Percentiles rank a stretch among this genome's conserved stretches.
Evolutionary conservation across 176 grass and related monocot genomes (phyloP).

Genomic region (Microstegium vimineum): DNA sequence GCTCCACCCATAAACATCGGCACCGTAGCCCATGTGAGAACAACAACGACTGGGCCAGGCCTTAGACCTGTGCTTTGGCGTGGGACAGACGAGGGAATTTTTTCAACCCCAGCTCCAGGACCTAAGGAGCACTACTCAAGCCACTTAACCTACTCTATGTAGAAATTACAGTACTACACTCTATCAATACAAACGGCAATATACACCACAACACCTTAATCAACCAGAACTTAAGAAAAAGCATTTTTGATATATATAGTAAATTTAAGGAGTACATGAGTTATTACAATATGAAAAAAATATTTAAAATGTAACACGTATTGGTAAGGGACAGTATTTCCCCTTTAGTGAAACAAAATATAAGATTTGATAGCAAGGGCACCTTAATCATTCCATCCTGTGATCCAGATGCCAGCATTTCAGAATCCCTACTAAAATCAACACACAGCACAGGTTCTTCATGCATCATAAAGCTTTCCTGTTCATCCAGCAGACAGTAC

Average conservation of each 20-base stretch:
- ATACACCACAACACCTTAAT: background rate
- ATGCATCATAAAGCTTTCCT: slow-evolving; percentile 99
- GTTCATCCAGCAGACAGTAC: slow-evolving; percentile 17
- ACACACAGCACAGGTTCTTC: slow-evolving; percentile 89
- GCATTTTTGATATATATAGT: background rate
- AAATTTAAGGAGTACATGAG: background rate
- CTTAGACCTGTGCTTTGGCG: background rate
- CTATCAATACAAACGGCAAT: background rate
- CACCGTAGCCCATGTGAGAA: background rate
- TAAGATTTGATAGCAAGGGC: background rate
- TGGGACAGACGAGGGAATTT: background rate
- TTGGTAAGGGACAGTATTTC: background rate
- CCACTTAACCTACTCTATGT: background rate
- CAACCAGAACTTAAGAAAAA: background rate
- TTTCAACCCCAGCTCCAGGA: background rate
- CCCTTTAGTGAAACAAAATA: background rate
- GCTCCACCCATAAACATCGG: background rate
- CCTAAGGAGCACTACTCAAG: background rate
- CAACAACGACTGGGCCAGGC: background rate
- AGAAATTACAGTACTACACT: background rate
- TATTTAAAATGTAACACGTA: background rate
- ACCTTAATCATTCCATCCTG: slow-evolving; percentile 99
- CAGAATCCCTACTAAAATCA: slow-evolving; percentile 99
- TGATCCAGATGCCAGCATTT: slow-evolving; percentile 92
- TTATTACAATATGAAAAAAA: background rate